phyloP scores from a whole-genome alignment of 345 rosid genomes.

The Linum trigynum region DNA sequence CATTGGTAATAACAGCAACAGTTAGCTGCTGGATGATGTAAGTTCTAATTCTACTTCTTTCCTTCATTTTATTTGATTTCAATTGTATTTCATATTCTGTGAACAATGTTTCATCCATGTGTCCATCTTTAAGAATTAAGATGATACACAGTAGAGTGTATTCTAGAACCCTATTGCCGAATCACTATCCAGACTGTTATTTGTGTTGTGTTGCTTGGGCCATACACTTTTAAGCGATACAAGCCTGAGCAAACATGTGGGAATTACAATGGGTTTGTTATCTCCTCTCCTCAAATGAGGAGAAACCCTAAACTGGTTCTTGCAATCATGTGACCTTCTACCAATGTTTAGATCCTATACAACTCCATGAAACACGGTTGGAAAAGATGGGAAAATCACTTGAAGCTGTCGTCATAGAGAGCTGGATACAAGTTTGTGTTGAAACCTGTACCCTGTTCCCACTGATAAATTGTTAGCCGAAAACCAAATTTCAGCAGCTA shows the following conservation, averaged over 20 bases:
- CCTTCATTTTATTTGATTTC: neutral
- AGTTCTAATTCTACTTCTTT: slow-evolving; percentile 1
- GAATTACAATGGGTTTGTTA: no score
- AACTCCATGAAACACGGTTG: neutral
- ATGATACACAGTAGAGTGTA: neutral
- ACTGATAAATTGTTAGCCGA: neutral
- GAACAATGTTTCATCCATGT: no score
- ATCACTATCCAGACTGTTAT: neutral
- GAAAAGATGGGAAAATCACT: neutral
- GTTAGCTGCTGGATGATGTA: slow-evolving; percentile 99
- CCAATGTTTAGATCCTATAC: neutral
- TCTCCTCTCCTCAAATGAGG: no score
- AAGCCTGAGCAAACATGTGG: no score
- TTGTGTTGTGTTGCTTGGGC: neutral
- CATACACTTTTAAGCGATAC: no score
- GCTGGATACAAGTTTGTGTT: neutral
- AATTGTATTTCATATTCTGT: neutral
- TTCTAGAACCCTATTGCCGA: neutral
- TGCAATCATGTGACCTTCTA: neutral
- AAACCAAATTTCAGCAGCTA: neutral
- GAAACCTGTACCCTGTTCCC: neutral
- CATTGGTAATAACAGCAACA: slow-evolving; percentile 86
- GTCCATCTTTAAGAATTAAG: no score
- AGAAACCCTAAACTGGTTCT: neutral
- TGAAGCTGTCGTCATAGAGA: neutral